Percentiles rank a stretch among this genome's conserved stretches.
Evolutionary conservation across 2,329 filamentous ascomycete genomes (phyloP).

Genomic region (Talaromyces sp.): DNA sequence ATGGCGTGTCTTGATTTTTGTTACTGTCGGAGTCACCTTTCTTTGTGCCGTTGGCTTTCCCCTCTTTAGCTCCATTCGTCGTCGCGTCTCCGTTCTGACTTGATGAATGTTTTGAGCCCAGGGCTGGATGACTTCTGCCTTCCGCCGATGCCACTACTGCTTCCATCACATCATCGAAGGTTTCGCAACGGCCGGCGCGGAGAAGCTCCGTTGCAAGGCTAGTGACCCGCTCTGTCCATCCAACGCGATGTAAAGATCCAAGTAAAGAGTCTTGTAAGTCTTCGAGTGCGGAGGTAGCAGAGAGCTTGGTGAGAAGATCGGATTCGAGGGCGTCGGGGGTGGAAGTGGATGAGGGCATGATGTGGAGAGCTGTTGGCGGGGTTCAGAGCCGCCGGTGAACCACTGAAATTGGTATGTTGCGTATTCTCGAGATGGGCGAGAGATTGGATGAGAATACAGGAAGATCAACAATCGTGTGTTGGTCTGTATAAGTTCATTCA

Average conservation of each 20-base stretch:
- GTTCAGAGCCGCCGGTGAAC: conserved; percentile 3
- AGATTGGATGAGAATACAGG: background rate
- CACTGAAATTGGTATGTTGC: background rate
- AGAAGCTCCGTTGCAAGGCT: conserved; percentile 59
- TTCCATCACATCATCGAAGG: conserved; percentile 59
- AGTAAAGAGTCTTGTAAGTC: conserved; percentile 59
- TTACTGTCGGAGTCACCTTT: conserved; percentile 16
- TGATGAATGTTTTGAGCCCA: conserved; percentile 24
- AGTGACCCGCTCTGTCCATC: conserved; percentile 61
- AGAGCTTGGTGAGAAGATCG: conserved; percentile 49
- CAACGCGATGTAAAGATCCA: conserved; percentile 58
- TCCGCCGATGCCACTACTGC: conserved; percentile 54
- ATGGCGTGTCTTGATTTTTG: conserved; percentile 26
- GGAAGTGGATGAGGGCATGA: conserved; percentile 26
- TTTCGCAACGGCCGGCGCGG: conserved; percentile 59
- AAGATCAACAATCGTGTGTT: background rate
- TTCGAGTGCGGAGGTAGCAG: conserved; percentile 53
- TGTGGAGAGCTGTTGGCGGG: conserved; percentile 5
- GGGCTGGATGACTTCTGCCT: conserved; percentile 34
- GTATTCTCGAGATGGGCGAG: background rate
- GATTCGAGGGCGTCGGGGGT: conserved; percentile 42
- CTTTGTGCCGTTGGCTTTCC: conserved; percentile 24
- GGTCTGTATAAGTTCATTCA: background rate
- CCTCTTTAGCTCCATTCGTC: conserved; percentile 21
- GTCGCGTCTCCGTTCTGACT: conserved; percentile 23